These are phyloP conservation scores for Lojkania enalia DNA, from an alignment of 2,329 filamentous ascomycete genomes.

Conservation along the genomic window DNA sequence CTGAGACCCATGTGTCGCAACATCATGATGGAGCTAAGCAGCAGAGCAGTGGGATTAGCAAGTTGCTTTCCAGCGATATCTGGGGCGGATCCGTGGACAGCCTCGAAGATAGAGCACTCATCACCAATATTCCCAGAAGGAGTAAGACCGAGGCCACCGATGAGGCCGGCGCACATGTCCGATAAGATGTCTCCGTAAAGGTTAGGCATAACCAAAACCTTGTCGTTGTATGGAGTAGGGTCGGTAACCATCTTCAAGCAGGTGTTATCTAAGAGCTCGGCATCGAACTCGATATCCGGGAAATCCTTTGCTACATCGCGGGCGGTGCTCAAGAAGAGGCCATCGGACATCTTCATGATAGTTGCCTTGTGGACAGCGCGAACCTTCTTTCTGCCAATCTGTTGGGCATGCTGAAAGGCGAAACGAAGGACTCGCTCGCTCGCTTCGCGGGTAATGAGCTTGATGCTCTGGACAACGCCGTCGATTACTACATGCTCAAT, in stretches of 20 bases:
- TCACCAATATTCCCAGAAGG: slow-evolving; percentile 98
- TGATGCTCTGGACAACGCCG: slow-evolving; percentile 98
- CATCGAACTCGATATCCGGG: slow-evolving; percentile 93
- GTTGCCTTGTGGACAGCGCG: slow-evolving; percentile 99
- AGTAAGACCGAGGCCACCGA: slow-evolving; percentile 94
- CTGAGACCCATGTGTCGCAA: slow-evolving; percentile 94
- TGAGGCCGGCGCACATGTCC: slow-evolving; percentile 98
- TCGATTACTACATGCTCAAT: slow-evolving; percentile 99
- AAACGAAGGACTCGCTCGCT: slow-evolving; percentile 94
- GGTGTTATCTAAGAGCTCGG: slow-evolving; percentile 97
- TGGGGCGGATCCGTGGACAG: slow-evolving; percentile 94
- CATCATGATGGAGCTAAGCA: slow-evolving; percentile 99
- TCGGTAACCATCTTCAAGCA: slow-evolving; percentile 99
- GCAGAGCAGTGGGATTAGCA: slow-evolving; percentile 94
- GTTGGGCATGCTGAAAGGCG: slow-evolving; percentile 96
- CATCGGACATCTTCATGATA: slow-evolving; percentile 99
- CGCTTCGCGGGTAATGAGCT: slow-evolving; percentile 95
- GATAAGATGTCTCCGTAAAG: slow-evolving; percentile 99
- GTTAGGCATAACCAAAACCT: slow-evolving; percentile 97
- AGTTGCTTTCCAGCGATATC: slow-evolving; percentile 96
- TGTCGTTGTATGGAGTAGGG: slow-evolving; percentile 96
- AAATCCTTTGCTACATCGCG: slow-evolving; percentile 90
- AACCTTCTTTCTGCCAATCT: slow-evolving; percentile 94
- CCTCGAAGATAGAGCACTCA: slow-evolving; percentile 99
- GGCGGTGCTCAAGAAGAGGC: slow-evolving; percentile 91